Base-by-base conservation (phyloP, 2,329 filamentous ascomycete genomes). In the Calonectria multiphialidica region DNA sequence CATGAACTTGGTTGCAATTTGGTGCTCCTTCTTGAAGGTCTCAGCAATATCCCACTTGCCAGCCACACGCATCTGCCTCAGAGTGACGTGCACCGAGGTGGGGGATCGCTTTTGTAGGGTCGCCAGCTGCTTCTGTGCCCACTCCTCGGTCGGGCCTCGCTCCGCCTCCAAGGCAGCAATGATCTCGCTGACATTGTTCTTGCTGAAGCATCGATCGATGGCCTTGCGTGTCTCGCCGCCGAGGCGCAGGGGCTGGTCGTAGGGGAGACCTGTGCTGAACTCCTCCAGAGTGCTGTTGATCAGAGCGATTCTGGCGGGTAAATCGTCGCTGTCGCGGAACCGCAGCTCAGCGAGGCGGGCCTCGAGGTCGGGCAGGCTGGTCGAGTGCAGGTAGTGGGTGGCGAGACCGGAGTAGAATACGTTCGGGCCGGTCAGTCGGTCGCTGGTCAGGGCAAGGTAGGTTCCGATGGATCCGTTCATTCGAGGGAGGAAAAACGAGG, bases 321-420 rank as follows among this genome's bases (percentile, higher is more conserved):
- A 86, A 45, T 83, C 76, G 69, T 94, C 91, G 79, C 93, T 91
- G 85, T 99, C 97, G 72, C 90, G 90, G 88, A 99, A 99, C 33
- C 93, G 90, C 74, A 99, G 89, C 85, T 99, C 97, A 1, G 95
- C 94, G 30, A 99, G 90, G 82, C 96, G 94, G 23, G 92, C 89
- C 83, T 98, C 95, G 70, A 99, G 90, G 77, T 91, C 90, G 62
- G 94, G 92, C 72, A 99, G 89, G 76, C 93, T 93, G 72, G 94
- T 95, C 50, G 96, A 98, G 88, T 99, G 94, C 76, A 99, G 87
- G 86, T 98, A 99, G 86, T 99, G 97, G 16, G 97, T 98, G 72
- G 97, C 97, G 78, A 99, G 88, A 71, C 97, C 97, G 55, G 95
- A 90, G 86, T 97, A 98, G 80, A 98, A 96, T 65, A 93, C 93